These are phyloP conservation scores for Rosa rugosa DNA, from an alignment of 306 rosid genomes.

Conservation along the genomic window DNA sequence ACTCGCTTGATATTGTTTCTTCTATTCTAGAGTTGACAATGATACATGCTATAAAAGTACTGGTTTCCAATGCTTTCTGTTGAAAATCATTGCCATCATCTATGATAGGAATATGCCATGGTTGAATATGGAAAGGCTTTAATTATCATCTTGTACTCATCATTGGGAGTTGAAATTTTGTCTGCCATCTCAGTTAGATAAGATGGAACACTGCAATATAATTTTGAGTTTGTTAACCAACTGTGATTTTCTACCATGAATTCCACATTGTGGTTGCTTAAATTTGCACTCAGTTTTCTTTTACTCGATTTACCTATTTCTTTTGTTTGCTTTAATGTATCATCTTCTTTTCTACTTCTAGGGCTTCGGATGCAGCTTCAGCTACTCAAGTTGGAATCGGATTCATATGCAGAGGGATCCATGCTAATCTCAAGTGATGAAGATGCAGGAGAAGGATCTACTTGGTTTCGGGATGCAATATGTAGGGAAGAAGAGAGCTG, in stretches of 20 bases:
- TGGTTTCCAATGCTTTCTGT: background rate
- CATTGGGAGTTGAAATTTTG: background rate
- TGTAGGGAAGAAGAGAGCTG: slow-evolving; percentile 50
- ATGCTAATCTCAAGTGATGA: slow-evolving; percentile 69
- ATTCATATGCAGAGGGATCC: slow-evolving; percentile 60
- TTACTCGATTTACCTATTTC: background rate
- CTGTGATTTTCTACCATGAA: background rate
- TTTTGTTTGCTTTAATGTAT: slow-evolving; percentile 14
- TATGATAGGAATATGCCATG: background rate
- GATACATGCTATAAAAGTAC: background rate
- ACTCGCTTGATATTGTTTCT: background rate
- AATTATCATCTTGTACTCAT: background rate
- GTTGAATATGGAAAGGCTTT: background rate
- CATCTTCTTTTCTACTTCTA: slow-evolving; percentile 25
- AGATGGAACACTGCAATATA: slow-evolving; percentile 2
- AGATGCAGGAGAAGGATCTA: slow-evolving; percentile 54
- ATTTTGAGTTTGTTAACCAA: background rate
- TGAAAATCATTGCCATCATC: background rate
- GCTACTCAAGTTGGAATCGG: slow-evolving; percentile 80
- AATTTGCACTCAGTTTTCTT: background rate
- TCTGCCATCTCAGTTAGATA: background rate
- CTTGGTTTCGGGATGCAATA: slow-evolving; percentile 25
- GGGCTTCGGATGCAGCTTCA: slow-evolving; percentile 96
- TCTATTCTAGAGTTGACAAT: background rate
- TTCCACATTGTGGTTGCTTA: background rate